phyloP scores from a whole-genome alignment of 2,329 filamentous ascomycete species.

The Sarocladium kiliense region DNA sequence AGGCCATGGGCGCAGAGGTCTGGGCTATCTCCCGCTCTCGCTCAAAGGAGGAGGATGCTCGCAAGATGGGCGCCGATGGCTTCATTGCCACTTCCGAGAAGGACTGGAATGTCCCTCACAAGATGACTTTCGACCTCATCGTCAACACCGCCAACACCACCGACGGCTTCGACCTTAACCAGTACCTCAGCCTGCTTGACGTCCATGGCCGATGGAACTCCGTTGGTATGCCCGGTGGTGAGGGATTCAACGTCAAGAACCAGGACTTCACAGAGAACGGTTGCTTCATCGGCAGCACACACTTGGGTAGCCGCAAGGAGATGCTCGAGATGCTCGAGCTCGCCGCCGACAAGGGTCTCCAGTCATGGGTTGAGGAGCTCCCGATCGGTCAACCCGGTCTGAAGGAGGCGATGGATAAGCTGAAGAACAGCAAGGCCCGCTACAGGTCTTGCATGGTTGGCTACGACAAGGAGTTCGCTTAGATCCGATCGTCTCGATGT shows the following conservation, averaged over 20 bases:
- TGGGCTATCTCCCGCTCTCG: constrained; percentile 58
- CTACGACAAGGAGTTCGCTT: constrained; percentile 63
- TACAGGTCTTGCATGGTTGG: constrained; percentile 73
- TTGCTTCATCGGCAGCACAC: constrained; percentile 64
- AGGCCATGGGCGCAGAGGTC: constrained; percentile 58
- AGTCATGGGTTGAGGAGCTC: constrained; percentile 68
- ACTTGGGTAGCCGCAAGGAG: constrained; percentile 66
- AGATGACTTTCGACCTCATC: constrained; percentile 69
- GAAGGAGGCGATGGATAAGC: constrained; percentile 61
- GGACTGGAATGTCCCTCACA: constrained; percentile 51
- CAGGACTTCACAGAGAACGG: constrained; percentile 74
- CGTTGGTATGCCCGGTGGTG: constrained; percentile 74
- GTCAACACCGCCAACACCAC: constrained; percentile 69
- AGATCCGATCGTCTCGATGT: background rate
- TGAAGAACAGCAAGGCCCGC: constrained; percentile 65
- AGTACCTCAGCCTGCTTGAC: constrained; percentile 75
- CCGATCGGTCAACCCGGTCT: constrained; percentile 68
- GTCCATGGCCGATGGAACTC: constrained; percentile 77
- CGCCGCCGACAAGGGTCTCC: constrained; percentile 63
- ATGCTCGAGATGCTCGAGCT: constrained; percentile 68
- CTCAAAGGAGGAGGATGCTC: constrained; percentile 54
- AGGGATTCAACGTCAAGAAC: constrained; percentile 64
- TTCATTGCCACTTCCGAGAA: constrained; percentile 54
- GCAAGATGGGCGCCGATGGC: constrained; percentile 54
- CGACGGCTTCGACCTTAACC: constrained; percentile 60